Evolutionary conservation across 1,284 basidiomycete species (phyloP).

Genomic region (Ustilago loliicola): DNA sequence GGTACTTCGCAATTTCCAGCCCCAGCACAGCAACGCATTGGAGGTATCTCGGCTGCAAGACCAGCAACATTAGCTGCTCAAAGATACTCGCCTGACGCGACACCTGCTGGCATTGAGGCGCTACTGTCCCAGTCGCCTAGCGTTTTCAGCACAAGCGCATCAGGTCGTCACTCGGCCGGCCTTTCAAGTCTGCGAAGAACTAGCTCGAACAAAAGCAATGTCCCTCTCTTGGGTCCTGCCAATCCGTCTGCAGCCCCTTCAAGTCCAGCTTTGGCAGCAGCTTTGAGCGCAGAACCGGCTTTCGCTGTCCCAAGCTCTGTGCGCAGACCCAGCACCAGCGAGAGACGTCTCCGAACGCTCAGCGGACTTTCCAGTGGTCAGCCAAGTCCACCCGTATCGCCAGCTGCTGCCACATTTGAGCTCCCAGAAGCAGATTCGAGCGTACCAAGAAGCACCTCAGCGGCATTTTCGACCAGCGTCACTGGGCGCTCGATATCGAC

Average conservation of each 20-base stretch:
- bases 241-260: constrained; percentile 30
- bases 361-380: constrained; percentile 36
- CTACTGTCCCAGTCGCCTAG: constrained; percentile 47
- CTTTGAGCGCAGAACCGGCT: constrained; percentile 52
- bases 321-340: constrained; percentile 47
- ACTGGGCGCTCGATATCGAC: constrained; percentile 21
- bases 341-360: constrained; percentile 42
- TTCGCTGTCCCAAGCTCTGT: constrained; percentile 48
- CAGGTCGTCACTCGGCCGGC: constrained; percentile 54
- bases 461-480: constrained; percentile 13
- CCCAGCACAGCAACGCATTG: constrained; percentile 30
- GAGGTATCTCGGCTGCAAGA: constrained; percentile 47
- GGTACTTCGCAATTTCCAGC: not conserved
- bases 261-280: constrained; percentile 50
- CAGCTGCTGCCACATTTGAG: constrained; percentile 21
- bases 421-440: constrained; percentile 30
- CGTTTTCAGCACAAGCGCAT: constrained; percentile 55
- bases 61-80: constrained; percentile 30
- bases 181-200: constrained; percentile 57
- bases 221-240: constrained; percentile 21
- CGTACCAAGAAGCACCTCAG: constrained; percentile 26
- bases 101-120: constrained; percentile 7
- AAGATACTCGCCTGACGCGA: constrained; percentile 17
- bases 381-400: constrained; percentile 38
- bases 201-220: constrained; percentile 35